phyloP scores from a whole-genome alignment of 768 basidiomycete species.

The Cubamyces sp. region DNA sequence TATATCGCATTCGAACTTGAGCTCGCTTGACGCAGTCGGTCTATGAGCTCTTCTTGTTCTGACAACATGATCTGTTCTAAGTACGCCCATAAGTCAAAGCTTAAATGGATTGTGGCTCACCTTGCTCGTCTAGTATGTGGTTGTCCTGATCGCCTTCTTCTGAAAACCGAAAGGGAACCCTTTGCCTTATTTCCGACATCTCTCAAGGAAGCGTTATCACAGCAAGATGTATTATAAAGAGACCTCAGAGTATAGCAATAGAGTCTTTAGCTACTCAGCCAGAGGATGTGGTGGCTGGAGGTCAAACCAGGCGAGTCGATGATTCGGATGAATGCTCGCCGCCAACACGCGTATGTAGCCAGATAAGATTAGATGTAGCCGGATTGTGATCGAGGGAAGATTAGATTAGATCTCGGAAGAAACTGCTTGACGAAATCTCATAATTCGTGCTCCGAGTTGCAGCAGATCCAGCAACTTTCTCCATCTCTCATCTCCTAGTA shows the following conservation, averaged over 20 bases:
- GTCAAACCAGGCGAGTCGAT: too few species aligned
- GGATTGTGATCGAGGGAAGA: not conserved
- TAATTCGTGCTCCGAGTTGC: not conserved
- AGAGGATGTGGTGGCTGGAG: too few species aligned
- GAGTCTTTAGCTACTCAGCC: too few species aligned
- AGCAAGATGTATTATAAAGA: too few species aligned
- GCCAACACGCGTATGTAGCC: too few species aligned
- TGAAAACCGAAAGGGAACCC: constrained; percentile 30
- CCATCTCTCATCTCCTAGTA: not conserved
- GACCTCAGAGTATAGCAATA: too few species aligned
- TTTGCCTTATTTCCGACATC: constrained; percentile 24
- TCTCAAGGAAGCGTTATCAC: too few species aligned
- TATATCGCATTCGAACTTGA: constrained; percentile 25
- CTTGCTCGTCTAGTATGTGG: constrained; percentile 35
- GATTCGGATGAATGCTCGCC: too few species aligned
- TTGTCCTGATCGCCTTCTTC: constrained; percentile 25
- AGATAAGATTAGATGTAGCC: not conserved
- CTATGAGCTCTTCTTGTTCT: constrained; percentile 37
- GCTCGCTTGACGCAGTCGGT: constrained; percentile 26
- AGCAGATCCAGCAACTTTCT: not conserved
- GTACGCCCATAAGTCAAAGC: too few species aligned
- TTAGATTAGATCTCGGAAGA: constrained; percentile 5
- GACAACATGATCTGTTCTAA: not conserved
- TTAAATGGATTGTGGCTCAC: not conserved
- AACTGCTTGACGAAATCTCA: not conserved